Percentiles rank a stretch among this genome's conserved stretches.
Evolutionary conservation across 148 eudicot genomes (phyloP).

Genomic region (Beta vulgaris): DNA sequence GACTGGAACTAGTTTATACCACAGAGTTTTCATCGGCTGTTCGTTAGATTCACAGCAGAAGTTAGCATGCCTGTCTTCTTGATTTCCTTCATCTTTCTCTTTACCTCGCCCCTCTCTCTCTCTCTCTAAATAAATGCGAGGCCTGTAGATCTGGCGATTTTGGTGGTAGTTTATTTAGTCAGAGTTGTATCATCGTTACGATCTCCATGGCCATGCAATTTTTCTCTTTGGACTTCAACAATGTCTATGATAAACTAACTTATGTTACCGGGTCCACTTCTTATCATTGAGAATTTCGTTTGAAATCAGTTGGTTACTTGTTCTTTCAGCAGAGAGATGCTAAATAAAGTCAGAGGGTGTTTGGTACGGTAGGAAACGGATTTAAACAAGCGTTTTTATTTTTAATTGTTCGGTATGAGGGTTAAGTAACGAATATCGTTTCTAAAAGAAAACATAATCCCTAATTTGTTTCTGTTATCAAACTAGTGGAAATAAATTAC

Average conservation of each 20-base stretch:
- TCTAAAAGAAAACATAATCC: no score
- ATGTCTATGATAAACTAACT: not conserved
- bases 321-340: no score
- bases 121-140: slow-evolving; percentile 21
- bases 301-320: no score
- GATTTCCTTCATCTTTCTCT: not conserved
- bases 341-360: no score
- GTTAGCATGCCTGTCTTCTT: not conserved
- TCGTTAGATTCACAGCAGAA: slow-evolving; percentile 2
- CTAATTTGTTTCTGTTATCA: no score
- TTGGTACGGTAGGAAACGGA: no score
- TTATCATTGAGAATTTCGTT: no score
- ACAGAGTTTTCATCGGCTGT: slow-evolving; percentile 1
- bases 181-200: slow-evolving; percentile 18
- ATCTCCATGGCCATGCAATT: slow-evolving; percentile 13
- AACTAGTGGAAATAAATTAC: no score
- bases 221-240: not conserved
- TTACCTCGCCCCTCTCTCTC: not conserved
- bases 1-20: not conserved
- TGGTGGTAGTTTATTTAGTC: slow-evolving; percentile 22
- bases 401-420: no score
- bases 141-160: slow-evolving; percentile 21
- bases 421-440: no score
- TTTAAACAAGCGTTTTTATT: no score
- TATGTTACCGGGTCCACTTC: not conserved